Percentiles rank a stretch among this genome's conserved stretches.
Conservation (phyloP, 2,329 filamentous ascomycete species). For the Colletotrichum sp. region DNA sequence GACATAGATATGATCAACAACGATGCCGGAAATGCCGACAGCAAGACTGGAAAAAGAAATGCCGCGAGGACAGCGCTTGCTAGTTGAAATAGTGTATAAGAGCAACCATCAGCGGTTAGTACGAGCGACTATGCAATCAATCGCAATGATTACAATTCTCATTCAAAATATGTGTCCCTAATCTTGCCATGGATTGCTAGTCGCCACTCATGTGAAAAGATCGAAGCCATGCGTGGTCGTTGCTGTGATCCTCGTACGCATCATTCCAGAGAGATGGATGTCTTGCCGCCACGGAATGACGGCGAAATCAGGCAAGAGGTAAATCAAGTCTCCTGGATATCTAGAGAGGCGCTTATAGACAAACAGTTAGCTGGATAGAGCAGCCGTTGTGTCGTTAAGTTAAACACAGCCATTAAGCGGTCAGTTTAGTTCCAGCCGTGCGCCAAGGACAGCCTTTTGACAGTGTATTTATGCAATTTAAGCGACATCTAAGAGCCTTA, state of each 20-base stretch:
- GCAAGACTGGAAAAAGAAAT: background rate
- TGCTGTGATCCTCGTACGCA: background rate
- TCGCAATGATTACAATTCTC: fast-evolving
- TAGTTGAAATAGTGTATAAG: background rate
- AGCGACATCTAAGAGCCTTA: background rate
- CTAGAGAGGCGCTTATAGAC: background rate
- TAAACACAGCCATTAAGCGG: fast-evolving
- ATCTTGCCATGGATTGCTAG: fast-evolving
- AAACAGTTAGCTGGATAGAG: background rate
- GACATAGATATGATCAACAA: fast-evolving
- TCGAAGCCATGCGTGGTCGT: background rate
- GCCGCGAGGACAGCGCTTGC: background rate
- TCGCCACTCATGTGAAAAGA: fast-evolving
- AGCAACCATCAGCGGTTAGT: background rate
- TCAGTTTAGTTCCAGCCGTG: background rate
- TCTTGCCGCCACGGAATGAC: background rate
- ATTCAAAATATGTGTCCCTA: background rate
- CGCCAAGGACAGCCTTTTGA: background rate
- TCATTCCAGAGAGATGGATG: background rate
- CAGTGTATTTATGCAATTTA: background rate
- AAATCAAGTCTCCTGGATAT: background rate
- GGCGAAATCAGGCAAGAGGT: fast-evolving
- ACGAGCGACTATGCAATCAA: background rate
- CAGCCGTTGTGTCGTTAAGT: background rate
- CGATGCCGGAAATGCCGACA: fast-evolving